Conservation (phyloP, 257 asterid genomes). For the Solanum stenotomum region DNA sequence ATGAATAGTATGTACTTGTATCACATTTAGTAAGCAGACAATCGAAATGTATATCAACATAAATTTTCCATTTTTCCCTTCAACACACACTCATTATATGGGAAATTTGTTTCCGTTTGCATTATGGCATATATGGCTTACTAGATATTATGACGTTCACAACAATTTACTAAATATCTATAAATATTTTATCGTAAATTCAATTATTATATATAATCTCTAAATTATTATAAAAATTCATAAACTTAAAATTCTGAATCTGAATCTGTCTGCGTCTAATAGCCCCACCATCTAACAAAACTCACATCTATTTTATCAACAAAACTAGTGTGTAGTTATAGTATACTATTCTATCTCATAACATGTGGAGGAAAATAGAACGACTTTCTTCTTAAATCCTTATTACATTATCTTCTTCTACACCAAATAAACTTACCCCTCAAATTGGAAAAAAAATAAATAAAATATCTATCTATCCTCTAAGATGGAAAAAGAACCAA, state of each 20-base stretch:
- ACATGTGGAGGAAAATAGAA: neutral
- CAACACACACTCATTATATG: neutral
- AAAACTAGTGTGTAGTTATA: neutral
- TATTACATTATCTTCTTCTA: neutral
- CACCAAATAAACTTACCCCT: neutral
- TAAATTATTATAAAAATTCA: neutral
- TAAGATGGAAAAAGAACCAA: slow-evolving; percentile 8
- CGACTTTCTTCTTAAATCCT: neutral
- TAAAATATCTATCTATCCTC: neutral
- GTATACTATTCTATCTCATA: neutral
- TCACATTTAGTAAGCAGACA: neutral
- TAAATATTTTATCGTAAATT: neutral
- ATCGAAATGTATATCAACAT: neutral
- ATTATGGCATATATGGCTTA: neutral
- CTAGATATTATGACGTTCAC: too few species aligned
- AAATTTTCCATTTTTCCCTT: too few species aligned
- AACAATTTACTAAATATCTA: neutral
- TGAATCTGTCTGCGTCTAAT: accelerated
- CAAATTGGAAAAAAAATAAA: neutral
- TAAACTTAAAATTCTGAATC: neutral
- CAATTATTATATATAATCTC: neutral
- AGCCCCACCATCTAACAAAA: neutral
- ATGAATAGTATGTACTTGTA: neutral
- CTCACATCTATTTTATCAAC: neutral
- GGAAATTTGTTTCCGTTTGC: neutral